These are phyloP conservation scores for Onygenales sp. DNA, from an alignment of 2,329 filamentous ascomycete genomes.

Conservation along the genomic window DNA sequence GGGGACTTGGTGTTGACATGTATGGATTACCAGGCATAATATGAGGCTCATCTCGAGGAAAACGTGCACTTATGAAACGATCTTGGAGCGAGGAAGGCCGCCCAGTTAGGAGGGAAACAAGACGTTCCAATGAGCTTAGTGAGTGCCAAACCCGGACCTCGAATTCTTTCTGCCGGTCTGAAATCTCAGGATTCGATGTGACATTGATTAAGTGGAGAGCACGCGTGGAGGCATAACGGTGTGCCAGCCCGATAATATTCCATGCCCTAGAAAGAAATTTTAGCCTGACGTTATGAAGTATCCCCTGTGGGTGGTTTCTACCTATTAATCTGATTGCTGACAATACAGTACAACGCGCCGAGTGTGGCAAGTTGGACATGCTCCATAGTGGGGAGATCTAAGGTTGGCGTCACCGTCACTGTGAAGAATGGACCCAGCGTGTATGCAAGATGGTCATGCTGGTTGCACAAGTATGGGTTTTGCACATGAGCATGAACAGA, in stretches of 20 bases:
- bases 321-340: constrained; percentile 31
- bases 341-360: constrained; percentile 29
- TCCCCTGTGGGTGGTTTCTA: constrained; percentile 14
- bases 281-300: not conserved
- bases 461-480: constrained; percentile 17
- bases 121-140: constrained; percentile 26
- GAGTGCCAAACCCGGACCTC: constrained; percentile 31
- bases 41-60: constrained; percentile 20
- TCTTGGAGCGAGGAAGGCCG: constrained; percentile 24
- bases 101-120: constrained; percentile 28
- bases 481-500: constrained; percentile 23
- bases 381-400: constrained; percentile 24
- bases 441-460: constrained; percentile 28
- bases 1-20: not conserved
- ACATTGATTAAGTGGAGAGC: constrained; percentile 29
- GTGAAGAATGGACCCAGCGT: constrained; percentile 24
- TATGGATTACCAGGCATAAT: not conserved
- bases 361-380: constrained; percentile 29
- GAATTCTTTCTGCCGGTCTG: constrained; percentile 21
- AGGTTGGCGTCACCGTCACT: constrained; percentile 18
- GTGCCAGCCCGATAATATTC: constrained; percentile 24
- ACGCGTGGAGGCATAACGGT: constrained; percentile 26
- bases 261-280: constrained; percentile 22
- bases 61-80: constrained; percentile 20
- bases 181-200: constrained; percentile 11